Evolutionary conservation across 148 eudicot species (phyloP), one percentile per base, ranked within the genome.

Genomic region (Cornus kousa): DNA sequence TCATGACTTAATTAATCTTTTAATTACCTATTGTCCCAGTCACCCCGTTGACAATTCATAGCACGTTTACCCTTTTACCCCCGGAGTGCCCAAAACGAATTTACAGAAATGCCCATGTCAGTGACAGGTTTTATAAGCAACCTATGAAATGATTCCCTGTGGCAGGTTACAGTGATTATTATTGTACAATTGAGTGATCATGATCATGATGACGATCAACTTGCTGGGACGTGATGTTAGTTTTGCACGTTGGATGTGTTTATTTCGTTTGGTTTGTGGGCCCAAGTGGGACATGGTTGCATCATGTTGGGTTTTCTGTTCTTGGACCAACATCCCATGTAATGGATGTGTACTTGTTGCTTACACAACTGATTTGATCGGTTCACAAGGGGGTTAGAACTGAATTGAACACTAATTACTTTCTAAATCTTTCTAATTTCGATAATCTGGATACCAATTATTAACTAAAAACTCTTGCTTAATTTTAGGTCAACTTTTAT

Each of bases 361-460:
- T 66, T 64, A n/a, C 35, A 43, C 22, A 77, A 67, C 72, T 76
- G 16, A 77, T 62, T 46, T 79, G 76, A 72, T 72, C 76, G 76
- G 20, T 79, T 72, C 81, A 78, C 23, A 55, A 64, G 70, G 70
- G 37, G 37, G 37, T 35, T 35, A 35, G 37, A 35, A 35, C 37
- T 35, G 37, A 35, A 2, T 35, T 35, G 37, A 35, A 4, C 37
- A 35, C 37, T 35, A 35, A 35, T 2, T 35, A 35, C 37, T 35
- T 35, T 4, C 37, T 2, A 35, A 35, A 35, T 35, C 48, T 43
- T 43, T 7, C 48, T 43, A 43, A 43, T 43, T 43, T 43, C 48
- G 1, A 43, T 43, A 43, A 43, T 43, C 6, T 43, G 5, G 48
- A 43, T 43, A 43, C 48, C 48, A 43, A 43, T 43, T 43, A 43